Base-by-base conservation (phyloP, 2,329 filamentous ascomycete species). In the Rutstroemia sp. region DNA sequence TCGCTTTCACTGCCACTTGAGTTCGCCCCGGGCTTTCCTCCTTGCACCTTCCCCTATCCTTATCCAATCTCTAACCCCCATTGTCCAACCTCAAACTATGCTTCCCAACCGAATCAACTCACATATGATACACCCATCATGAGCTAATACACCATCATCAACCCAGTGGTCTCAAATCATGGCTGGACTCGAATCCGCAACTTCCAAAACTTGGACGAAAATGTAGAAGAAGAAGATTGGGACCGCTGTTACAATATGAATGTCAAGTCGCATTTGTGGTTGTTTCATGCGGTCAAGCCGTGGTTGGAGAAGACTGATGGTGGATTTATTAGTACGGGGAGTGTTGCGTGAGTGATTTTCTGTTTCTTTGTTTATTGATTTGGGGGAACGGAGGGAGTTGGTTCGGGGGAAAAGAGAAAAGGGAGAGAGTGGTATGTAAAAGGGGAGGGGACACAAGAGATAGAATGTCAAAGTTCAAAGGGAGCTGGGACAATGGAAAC, bases 101-200 rank as follows among this genome's bases (percentile, higher is more conserved):
- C 21, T 23, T 23, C 21, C 21, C 21, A 12, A 46, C 4, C 23
- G 18, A 23, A n/a, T 5, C 12, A 8, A 14, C 23, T 4, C 4
- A 37, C 8, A 5, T 10, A 7, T 16, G 16, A 39, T 18, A 25
- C 10, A 25, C n/a, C n/a, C n/a, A n/a, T n/a, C n/a, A n/a, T n/a
- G n/a, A n/a, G n/a, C n/a, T n/a, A n/a, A n/a, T n/a, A n/a, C n/a
- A n/a, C 12, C 9, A 27, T 5, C 21, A 14, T 27, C 44, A 25
- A 14, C 19, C 14, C 2, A 42, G 75, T 94, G 47, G 81, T 92
- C 65, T 87, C 86, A 2, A 94, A 94, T 70, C 87, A 86, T 7
- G 79, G 79, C 2, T 82, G 78, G 78, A 79, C 78, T 0, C 67
- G 65, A 16, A 68, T 78, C 16, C 70, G 75, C 12, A 69, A 77